Evolutionary conservation across 768 basidiomycete genomes (phyloP), one percentile per base, ranked within the genome.

Genomic region (Rhizopogon rudus): DNA sequence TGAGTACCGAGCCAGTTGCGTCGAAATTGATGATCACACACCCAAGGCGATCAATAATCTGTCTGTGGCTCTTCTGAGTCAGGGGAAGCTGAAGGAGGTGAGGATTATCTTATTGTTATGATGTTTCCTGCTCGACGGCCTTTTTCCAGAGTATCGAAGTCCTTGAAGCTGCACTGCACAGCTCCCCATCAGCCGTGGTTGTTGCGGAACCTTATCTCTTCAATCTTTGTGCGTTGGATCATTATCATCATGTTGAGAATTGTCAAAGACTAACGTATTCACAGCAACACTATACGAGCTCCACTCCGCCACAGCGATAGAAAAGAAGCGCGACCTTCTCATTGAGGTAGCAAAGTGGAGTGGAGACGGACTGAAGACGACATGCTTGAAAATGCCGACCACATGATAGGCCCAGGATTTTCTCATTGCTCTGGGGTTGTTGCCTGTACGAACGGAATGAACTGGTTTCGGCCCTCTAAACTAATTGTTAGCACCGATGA

Each of bases 261-360:
- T 40, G 16, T 40, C 28, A 20, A 33, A 22, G 17, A 31, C 55
- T 54, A 51, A 40, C 20, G 20, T 3, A n/a, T 43, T 31, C 40
- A 48, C 56, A 91, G 91, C 91, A 1, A 93, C 91, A 1, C 69
- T 93, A 28, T 93, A 93, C 61, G 91, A 93, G 64, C 79, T 93
- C 45, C 84, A 84, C 28, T 88, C 90, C 2, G 76, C 82, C 1
- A 80, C 81, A 1, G 86, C 87, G 2, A 76, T 82, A 52, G 86
- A 88, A 56, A 91, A 87, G 69, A 93, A 93, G 67, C 81, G 83
- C 42, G 81, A 82, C 22, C 73, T 93, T 33, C 73, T 93, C 29
- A 60, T 89, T 13, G 84, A 91, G 57, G 88, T 90, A 0, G 85
- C 89, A 13, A 87, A 87, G 65, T 92, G 89, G 89, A 88, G 88